A percentile compares a stretch with the other conserved stretches of the same genome.
Evolutionary conservation across 768 basidiomycete species (phyloP).

Genomic region (Amanita subjunquillea): DNA sequence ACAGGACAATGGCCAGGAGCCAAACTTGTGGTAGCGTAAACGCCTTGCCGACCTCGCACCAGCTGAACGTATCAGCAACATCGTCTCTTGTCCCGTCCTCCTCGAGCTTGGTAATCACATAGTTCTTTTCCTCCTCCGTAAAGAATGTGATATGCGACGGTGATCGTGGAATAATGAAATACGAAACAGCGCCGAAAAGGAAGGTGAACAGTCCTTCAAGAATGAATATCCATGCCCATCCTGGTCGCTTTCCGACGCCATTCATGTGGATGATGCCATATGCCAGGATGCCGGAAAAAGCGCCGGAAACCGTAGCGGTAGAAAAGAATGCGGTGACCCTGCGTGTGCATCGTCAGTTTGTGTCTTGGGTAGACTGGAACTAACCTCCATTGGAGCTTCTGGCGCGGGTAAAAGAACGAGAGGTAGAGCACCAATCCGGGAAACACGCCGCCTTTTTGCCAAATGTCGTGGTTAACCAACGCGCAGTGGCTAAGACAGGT

Average conservation of each 20-base stretch:
- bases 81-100: conserved; percentile 31
- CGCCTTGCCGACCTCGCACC: conserved; percentile 41
- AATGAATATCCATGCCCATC: conserved; percentile 66
- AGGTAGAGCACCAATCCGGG: conserved; percentile 49
- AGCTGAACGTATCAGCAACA: conserved; percentile 40
- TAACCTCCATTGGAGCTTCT: conserved; percentile 37
- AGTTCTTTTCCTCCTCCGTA: conserved; percentile 34
- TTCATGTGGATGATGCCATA: conserved; percentile 56
- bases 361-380: conserved; percentile 3
- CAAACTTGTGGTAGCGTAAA: conserved; percentile 45
- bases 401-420: conserved; percentile 44
- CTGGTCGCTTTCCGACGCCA: conserved; percentile 38
- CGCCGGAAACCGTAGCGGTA: conserved; percentile 47
- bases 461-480: neutral
- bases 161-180: conserved; percentile 16
- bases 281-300: conserved; percentile 62
- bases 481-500: neutral
- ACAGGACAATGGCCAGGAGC: conserved; percentile 38
- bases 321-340: conserved; percentile 41
- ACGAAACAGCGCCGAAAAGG: conserved; percentile 40
- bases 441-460: conserved; percentile 37
- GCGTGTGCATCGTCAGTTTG: conserved; percentile 4
- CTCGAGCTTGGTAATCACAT: conserved; percentile 28
- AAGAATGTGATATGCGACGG: conserved; percentile 34
- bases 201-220: conserved; percentile 59